A percentile compares a stretch with the other conserved stretches of the same genome.
phyloP scores from a whole-genome alignment of 1,284 basidiomycete genomes.

The Fomitiporia mediterranea region DNA sequence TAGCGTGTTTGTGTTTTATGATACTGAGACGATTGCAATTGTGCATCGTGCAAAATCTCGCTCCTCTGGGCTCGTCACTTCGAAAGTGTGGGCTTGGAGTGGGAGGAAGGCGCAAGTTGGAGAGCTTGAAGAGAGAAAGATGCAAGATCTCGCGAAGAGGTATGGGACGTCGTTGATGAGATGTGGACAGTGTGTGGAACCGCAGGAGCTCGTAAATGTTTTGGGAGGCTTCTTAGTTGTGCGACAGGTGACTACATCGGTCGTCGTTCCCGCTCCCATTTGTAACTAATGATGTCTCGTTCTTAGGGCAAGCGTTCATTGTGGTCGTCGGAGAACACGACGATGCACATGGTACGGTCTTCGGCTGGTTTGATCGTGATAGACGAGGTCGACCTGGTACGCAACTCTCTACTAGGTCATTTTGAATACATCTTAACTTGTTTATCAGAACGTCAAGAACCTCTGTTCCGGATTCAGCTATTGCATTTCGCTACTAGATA shows the following conservation, averaged over 20 bases:
- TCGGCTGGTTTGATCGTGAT: conserved; percentile 49
- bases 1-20: conserved; percentile 58
- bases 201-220: conserved; percentile 51
- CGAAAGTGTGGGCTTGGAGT: conserved; percentile 69
- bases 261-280: neutral
- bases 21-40: conserved; percentile 61
- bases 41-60: conserved; percentile 63
- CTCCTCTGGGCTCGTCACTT: conserved; percentile 59
- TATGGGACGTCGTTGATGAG: conserved; percentile 47
- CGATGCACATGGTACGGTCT: conserved; percentile 68
- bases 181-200: conserved; percentile 58
- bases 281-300: conserved; percentile 6
- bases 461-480: conserved; percentile 78
- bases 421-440: neutral
- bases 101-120: conserved; percentile 49
- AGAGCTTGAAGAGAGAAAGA: conserved; percentile 57
- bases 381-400: conserved; percentile 70
- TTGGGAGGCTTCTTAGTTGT: conserved; percentile 63
- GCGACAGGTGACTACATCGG: conserved; percentile 49
- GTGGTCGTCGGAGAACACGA: conserved; percentile 74
- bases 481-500: conserved; percentile 62
- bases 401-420: conserved; percentile 24
- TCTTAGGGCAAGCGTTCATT: conserved; percentile 60
- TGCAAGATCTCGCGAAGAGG: conserved; percentile 63
- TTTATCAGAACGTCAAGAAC: conserved; percentile 51